A percentile compares a stretch with the other conserved stretches of the same genome.
These are phyloP conservation scores for Aeschynomene evenia DNA, from an alignment of 306 rosid genomes.

Conservation along the genomic window DNA sequence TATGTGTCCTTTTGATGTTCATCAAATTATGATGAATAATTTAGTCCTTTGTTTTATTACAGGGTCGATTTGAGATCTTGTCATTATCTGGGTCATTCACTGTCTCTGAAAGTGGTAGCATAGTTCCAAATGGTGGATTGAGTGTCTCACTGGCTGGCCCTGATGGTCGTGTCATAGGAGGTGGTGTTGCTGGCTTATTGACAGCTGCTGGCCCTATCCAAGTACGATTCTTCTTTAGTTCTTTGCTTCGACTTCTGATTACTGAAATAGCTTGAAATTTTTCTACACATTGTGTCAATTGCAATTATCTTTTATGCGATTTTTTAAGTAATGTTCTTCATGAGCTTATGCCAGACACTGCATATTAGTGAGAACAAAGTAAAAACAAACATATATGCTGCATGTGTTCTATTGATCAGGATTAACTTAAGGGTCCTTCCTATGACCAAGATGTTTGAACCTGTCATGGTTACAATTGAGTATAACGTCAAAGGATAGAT, in stretches of 20 bases:
- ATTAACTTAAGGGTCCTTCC: background rate
- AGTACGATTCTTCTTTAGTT: conserved; percentile 36
- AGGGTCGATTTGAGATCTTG: conserved; percentile 87
- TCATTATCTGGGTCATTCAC: conserved; percentile 76
- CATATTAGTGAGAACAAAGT: background rate
- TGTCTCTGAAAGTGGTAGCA: conserved; percentile 37
- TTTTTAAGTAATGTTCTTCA: background rate
- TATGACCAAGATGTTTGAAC: background rate
- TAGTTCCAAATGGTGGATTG: conserved; percentile 58
- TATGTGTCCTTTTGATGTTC: background rate
- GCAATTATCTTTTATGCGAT: background rate
- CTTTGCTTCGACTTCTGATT: background rate
- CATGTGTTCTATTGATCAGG: background rate
- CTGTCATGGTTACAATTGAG: background rate
- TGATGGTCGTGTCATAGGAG: conserved; percentile 80
- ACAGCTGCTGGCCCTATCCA: conserved; percentile 81
- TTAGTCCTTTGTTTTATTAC: conserved; percentile 27
- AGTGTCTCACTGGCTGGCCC: conserved; percentile 85
- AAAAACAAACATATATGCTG: background rate
- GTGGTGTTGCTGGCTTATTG: conserved; percentile 74
- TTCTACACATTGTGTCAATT: background rate
- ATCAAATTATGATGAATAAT: conserved; percentile 2
- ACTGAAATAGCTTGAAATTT: background rate
- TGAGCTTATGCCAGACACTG: background rate
- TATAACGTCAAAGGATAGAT: background rate